Base-by-base conservation (phyloP, 1,284 basidiomycete genomes). In the Anthracocystis walkeri region DNA sequence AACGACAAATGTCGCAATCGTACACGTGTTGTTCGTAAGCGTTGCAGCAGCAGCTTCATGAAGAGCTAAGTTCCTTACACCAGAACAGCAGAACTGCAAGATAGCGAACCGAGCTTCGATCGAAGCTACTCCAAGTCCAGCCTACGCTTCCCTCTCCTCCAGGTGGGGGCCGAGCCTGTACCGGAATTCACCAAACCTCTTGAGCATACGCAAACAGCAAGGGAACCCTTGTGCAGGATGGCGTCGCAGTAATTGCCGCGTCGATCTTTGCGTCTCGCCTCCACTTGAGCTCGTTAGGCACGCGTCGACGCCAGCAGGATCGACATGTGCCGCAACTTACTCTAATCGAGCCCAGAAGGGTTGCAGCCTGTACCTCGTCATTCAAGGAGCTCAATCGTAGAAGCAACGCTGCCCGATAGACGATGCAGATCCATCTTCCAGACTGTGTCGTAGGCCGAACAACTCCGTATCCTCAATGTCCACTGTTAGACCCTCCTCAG, bases 201-300 rank as follows among this genome's bases (percentile, higher is more conserved):
- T 33, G 56, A 35, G 20, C 40, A 7, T 48, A 56, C 52, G 60
- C 60, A 55, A 29, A 50, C 35, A 16, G 14, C 12, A 10, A 16
- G 35, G 35, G 10, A 33, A 10, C 35, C 33, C 35, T 38, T 14
- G 35, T 38, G 35, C 35, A 16, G 8, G 25, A 42, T 31, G 35
- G n/a, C 29, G 14, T 54, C 23, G 23, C 23, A 14, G 27, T 38
- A 38, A 38, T 38, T 38, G 35, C 35, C 42, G 55, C 66, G 60
- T 64, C 66, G 66, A 69, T 69, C 66, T 49, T 21, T 6, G 16
- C 53, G 61, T 41, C 66, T 41, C 11, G 23, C 61, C 66, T 69
- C 66, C 66, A 69, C 66, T 52, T 57, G 44, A 11, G 16, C 40
- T 53, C 27, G 52, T 42, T 55, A 35, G 48, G 58, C 12, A 60